A percentile compares a stretch with the other conserved stretches of the same genome.
These are phyloP conservation scores for Globisporangium megalacanthum DNA, from an alignment of 352 stramenopile species.

Conservation along the genomic window DNA sequence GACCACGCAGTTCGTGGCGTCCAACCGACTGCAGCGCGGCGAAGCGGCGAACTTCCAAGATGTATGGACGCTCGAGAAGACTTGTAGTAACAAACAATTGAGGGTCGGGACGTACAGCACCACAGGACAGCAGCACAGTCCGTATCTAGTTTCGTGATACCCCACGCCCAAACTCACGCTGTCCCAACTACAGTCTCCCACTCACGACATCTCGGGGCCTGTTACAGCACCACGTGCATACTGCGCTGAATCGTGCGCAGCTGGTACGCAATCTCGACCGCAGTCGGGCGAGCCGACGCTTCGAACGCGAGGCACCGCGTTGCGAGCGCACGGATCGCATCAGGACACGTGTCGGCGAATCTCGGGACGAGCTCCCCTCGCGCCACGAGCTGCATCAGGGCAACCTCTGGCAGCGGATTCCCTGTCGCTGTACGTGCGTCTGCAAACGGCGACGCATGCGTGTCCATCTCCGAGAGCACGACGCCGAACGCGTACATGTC, in stretches of 20 bases:
- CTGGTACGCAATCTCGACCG: constrained; percentile 37
- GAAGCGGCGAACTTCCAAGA: constrained; percentile 20
- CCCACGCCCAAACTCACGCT: neutral
- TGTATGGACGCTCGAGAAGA: constrained; percentile 28
- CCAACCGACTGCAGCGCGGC: constrained; percentile 43
- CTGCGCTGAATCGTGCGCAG: constrained; percentile 30
- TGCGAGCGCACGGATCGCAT: constrained; percentile 28
- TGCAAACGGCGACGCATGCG: constrained; percentile 43
- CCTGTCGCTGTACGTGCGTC: constrained; percentile 21
- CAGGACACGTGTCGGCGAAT: constrained; percentile 32
- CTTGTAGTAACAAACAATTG: no score
- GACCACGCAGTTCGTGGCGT: constrained; percentile 27
- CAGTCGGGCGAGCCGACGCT: constrained; percentile 24
- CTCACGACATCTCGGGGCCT: neutral
- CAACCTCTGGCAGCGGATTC: constrained; percentile 30
- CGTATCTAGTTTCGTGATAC: no score
- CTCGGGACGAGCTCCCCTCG: constrained; percentile 29
- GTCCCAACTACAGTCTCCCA: no score
- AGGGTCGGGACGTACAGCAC: neutral
- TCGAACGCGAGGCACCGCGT: constrained; percentile 33
- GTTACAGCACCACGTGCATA: constrained; percentile 4
- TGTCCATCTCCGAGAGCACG: constrained; percentile 60
- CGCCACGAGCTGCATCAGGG: constrained; percentile 46
- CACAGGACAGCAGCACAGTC: neutral
- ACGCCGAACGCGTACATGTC: constrained; percentile 53